Conservation (phyloP, 1,284 basidiomycete species). For the Trichosporon sp. region DNA sequence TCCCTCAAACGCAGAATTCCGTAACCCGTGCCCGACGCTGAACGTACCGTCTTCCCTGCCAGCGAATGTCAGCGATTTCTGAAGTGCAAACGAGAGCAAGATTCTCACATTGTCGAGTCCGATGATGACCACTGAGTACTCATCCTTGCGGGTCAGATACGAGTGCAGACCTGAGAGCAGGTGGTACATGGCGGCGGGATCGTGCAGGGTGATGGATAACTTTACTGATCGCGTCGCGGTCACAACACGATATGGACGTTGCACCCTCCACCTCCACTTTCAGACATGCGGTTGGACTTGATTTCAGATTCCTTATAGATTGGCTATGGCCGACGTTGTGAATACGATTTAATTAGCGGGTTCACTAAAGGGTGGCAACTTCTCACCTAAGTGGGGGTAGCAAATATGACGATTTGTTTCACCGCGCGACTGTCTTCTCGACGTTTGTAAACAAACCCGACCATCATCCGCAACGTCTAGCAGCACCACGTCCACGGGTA, state of each 20-base stretch:
- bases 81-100: too few relatives aligned
- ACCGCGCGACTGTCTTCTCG: constrained; percentile 1
- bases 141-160: constrained; percentile 87
- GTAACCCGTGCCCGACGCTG: neutral
- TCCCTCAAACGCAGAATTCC: neutral
- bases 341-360: too few relatives aligned
- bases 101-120: constrained; percentile 62
- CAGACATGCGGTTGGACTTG: too few relatives aligned
- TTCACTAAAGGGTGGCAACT: constrained; percentile 1
- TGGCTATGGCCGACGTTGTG: too few relatives aligned
- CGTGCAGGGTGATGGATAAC: neutral
- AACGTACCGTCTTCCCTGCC: constrained; percentile 83
- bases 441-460: neutral
- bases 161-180: constrained; percentile 85
- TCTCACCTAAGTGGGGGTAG: neutral
- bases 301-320: too few relatives aligned
- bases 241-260: neutral
- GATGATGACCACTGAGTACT: constrained; percentile 90
- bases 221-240: neutral
- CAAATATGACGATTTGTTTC: neutral
- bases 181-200: constrained; percentile 69
- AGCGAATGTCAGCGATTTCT: constrained; percentile 25
- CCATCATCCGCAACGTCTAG: neutral
- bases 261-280: constrained; percentile 14
- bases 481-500: neutral